phyloP scores from a whole-genome alignment of 2,329 filamentous ascomycete genomes.

The Penicillium griseofulvum region DNA sequence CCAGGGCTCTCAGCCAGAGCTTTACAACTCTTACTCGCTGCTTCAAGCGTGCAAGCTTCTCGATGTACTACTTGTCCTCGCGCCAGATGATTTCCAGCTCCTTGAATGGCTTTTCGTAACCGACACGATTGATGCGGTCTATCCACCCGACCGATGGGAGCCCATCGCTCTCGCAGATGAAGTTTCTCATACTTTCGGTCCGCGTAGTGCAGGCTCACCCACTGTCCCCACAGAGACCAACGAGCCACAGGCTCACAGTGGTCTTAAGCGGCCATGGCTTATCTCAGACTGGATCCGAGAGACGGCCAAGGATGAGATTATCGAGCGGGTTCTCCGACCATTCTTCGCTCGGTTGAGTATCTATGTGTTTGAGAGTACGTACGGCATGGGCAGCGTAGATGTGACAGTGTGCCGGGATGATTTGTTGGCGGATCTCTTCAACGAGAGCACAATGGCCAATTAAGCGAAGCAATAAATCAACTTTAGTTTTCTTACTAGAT shows the following conservation, averaged over 20 bases:
- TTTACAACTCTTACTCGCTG: constrained; percentile 72
- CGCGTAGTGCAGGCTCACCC: constrained; percentile 33
- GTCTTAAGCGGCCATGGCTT: constrained; percentile 43
- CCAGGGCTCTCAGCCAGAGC: constrained; percentile 67
- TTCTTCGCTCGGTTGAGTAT: constrained; percentile 94
- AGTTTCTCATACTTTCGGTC: constrained; percentile 71
- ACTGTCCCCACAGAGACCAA: constrained; percentile 28
- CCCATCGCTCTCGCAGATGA: constrained; percentile 79
- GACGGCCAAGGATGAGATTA: constrained; percentile 59
- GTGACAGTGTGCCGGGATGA: constrained; percentile 61
- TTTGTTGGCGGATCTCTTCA: constrained; percentile 73
- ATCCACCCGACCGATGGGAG: constrained; percentile 68
- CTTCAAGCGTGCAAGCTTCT: constrained; percentile 93
- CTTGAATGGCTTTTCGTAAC: constrained; percentile 97
- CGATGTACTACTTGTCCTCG: constrained; percentile 79
- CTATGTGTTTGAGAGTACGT: constrained; percentile 87
- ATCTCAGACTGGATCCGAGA: constrained; percentile 51
- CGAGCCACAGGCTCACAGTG: constrained; percentile 24
- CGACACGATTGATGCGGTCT: constrained; percentile 94
- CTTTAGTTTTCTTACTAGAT: constrained; percentile 6
- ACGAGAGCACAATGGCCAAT: constrained; percentile 62
- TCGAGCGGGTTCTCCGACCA: constrained; percentile 74
- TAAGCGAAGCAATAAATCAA: constrained; percentile 17
- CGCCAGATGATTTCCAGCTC: constrained; percentile 96
- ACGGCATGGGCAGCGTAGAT: constrained; percentile 74